Conservation (phyloP, 2,329 filamentous ascomycete species). For the Neoarthrinium moseri region DNA sequence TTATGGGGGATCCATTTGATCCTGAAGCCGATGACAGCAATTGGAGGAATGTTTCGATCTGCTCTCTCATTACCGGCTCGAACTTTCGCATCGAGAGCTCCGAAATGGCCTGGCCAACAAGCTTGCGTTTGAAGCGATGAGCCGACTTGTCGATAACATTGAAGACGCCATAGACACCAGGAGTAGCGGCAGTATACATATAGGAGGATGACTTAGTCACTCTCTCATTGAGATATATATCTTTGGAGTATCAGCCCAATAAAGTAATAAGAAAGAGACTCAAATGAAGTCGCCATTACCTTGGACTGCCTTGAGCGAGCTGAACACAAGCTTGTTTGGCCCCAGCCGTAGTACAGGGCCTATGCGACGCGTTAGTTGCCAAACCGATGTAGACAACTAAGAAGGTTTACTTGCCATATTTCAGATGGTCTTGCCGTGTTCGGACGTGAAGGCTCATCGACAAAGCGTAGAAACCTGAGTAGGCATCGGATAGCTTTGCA, state of each 20-base stretch:
- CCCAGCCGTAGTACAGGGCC: conserved; percentile 15
- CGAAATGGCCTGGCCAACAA: conserved; percentile 4
- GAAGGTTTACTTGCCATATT: too few species aligned
- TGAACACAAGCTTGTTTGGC: conserved; percentile 19
- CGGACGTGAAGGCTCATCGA: not conserved
- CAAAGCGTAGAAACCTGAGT: not conserved
- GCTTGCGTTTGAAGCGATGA: conserved; percentile 5
- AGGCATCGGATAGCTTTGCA: not conserved
- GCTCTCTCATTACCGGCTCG: not conserved
- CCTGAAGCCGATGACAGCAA: conserved; percentile 6
- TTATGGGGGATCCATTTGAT: conserved; percentile 10
- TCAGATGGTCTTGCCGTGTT: conserved; percentile 1
- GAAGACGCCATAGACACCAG: conserved; percentile 12
- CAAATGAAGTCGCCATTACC: not conserved
- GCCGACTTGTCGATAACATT: conserved; percentile 4
- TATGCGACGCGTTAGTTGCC: too few species aligned
- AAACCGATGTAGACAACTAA: too few species aligned
- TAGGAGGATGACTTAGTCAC: conserved; percentile 18
- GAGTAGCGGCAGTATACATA: conserved; percentile 10
- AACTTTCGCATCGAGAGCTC: conserved; percentile 5
- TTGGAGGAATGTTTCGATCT: conserved; percentile 8
- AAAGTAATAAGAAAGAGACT: not conserved
- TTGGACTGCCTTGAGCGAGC: conserved; percentile 15
- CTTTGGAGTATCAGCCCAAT: conserved; percentile 5
- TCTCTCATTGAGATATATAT: conserved; percentile 19